Evolutionary conservation across 306 rosid species (phyloP).

Genomic region (Fagus sylvatica): DNA sequence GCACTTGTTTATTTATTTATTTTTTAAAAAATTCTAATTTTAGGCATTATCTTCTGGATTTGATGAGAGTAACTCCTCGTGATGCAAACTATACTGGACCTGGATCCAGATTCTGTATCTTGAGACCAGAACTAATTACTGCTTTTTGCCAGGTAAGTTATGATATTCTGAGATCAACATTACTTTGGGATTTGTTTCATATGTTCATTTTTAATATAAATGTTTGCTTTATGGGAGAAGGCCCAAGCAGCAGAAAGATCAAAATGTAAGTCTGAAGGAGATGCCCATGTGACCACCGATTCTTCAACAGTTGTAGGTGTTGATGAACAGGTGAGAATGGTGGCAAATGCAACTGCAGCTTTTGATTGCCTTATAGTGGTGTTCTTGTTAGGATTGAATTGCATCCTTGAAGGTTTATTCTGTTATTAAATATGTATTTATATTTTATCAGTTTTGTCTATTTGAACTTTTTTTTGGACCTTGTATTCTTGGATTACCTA

Average conservation of each 20-base stretch:
- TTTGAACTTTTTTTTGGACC: not conserved
- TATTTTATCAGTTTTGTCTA: not conserved
- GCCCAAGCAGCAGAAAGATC: conserved; percentile 57
- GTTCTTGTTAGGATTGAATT: not conserved
- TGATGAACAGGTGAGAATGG: conserved; percentile 43
- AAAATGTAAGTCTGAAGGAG: conserved; percentile 58
- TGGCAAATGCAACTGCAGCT: conserved; percentile 11
- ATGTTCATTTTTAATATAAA: conserved; percentile 22
- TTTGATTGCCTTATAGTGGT: conserved; percentile 15
- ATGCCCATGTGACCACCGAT: conserved; percentile 29
- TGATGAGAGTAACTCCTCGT: conserved; percentile 97
- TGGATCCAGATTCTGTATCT: conserved; percentile 83
- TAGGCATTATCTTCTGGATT: conserved; percentile 97
- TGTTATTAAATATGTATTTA: not conserved
- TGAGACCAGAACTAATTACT: conserved; percentile 87
- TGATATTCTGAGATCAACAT: not conserved
- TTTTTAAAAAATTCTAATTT: conserved; percentile 8
- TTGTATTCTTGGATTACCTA: not conserved
- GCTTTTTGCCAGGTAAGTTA: conserved; percentile 75
- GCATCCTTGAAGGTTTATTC: not conserved
- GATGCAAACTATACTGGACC: conserved; percentile 90
- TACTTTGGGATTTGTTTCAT: conserved; percentile 7
- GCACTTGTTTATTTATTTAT: conserved; percentile 21
- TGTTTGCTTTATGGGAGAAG: conserved; percentile 41
- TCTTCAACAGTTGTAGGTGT: conserved; percentile 40